Evolutionary conservation across 2,329 filamentous ascomycete genomes (phyloP), one percentile per base, ranked within the genome.

Genomic region (Fusarium sp.): DNA sequence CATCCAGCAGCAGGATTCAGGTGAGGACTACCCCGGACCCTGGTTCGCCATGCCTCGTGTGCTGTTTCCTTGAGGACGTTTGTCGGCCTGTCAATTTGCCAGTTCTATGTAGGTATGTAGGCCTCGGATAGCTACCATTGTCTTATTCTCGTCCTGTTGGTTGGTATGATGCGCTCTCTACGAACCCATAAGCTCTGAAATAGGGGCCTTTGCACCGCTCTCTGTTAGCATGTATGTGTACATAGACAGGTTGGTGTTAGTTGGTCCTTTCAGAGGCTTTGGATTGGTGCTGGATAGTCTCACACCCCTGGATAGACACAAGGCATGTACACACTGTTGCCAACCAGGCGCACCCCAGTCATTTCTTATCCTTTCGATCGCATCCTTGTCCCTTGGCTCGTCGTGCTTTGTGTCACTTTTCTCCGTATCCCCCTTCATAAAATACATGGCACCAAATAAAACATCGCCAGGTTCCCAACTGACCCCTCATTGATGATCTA

Each of bases 401-500:
- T 69, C 72, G 71, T 78, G 72, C 70, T 62, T 69, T 78, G 77
- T 78, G 77, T 78, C 77, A 78, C 75, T 78, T 77, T 77, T 76
- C 77, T 73, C 77, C 77, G 77, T 78, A 69, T 77, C 72, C 77
- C 77, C 77, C 77, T 78, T 78, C 77, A 78, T 78, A 78, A 78
- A 78, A 77, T 78, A 78, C 63, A 78, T 74, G 74, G 66, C 72
- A 78, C 62, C 75, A 78, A 78, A 78, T 78, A 78, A 78, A 78
- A 78, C 74, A 78, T 78, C 75, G 72, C 65, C 74, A 76, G 68
- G 76, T 75, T 72, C 76, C 72, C 68, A 57, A 74, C 75, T 75
- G 69, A 76, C 75, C 75, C 77, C 76, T 78, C 77, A 71, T 77
- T 63, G 69, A 73, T 64, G 39, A 73, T 50, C 65, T 75, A 63